These are phyloP conservation scores for Penicillium manginii DNA, from an alignment of 495 filamentous ascomycete genomes.

Conservation along the genomic window DNA sequence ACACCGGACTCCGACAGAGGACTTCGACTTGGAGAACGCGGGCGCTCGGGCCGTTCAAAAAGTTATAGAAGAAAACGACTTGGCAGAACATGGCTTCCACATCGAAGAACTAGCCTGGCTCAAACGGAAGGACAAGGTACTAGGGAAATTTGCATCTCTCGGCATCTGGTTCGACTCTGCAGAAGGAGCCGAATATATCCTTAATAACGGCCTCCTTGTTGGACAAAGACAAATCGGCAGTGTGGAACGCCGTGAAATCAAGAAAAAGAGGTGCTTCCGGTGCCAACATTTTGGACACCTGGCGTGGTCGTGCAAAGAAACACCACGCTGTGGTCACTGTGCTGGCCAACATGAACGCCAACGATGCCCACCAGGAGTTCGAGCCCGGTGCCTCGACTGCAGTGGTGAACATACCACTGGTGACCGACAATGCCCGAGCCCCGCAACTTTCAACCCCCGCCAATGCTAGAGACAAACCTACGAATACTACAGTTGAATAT, in stretches of 20 bases:
- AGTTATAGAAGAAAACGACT: slow-evolving; percentile 30
- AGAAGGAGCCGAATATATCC: too few relatives aligned
- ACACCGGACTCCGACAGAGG: too few relatives aligned
- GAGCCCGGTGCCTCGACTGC: slow-evolving; percentile 27
- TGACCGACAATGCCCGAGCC: slow-evolving; percentile 21
- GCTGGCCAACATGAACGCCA: slow-evolving; percentile 20
- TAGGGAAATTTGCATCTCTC: slow-evolving; percentile 24
- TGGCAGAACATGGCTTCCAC: slow-evolving; percentile 18
- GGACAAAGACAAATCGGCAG: slow-evolving; percentile 24
- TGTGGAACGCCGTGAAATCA: slow-evolving; percentile 23
- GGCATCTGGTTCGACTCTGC: too few relatives aligned
- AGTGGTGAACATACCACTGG: slow-evolving; percentile 27
- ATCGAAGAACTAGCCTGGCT: slow-evolving; percentile 32
- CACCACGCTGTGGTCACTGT: slow-evolving; percentile 30
- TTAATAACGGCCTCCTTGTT: slow-evolving; percentile 25
- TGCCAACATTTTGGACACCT: slow-evolving; percentile 35
- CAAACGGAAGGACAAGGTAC: slow-evolving; percentile 23
- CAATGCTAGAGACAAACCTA: slow-evolving; percentile 19
- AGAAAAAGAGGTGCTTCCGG: slow-evolving; percentile 30
- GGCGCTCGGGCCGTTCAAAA: too few relatives aligned
- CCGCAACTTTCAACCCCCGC: slow-evolving; percentile 6
- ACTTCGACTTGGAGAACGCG: too few relatives aligned
- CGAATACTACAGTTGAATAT: slow-evolving; percentile 35
- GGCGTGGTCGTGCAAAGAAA: slow-evolving; percentile 36
- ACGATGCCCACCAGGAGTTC: slow-evolving; percentile 24